Base-by-base conservation (phyloP, 129 eudicot species). In the Escallonia rubra region DNA sequence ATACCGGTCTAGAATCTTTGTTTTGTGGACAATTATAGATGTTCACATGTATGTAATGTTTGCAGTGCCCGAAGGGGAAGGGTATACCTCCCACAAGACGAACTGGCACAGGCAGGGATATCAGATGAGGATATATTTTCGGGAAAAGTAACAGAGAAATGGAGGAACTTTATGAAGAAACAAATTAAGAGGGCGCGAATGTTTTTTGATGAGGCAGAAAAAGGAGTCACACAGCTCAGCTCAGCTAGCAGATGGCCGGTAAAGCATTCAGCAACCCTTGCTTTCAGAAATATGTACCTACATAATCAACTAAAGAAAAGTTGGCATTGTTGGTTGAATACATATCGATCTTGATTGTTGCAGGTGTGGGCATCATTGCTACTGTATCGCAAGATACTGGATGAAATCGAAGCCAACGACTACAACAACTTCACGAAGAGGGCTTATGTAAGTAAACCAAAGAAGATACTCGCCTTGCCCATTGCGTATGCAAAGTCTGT, bases 231-330 rank as follows among this genome's bases (percentile, higher is more conserved):
- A 53, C 90, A 94, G 65, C 96, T 94, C 62, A 90, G 92, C 76
- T 62, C 97, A 14, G 97, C 96, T 52, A 94, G 99, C 64, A 85
- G 99, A 90, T 94, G 97, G 99, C 99, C 99, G 0, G 99, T 94
- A 81, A 23, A 89, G 96, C 58, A 59, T 4, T 38, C 44, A 4
- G 13, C 54, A 45, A 12, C 40, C 61, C 41, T 44, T 13, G 57
- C n/a, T 7, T 52, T 7, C 12, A 23, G 34, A 23, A 23, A 23
- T 23, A 23, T 23, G 34, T 0, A 23, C 34, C 34, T 23, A 23
- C 34, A 23, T 23, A 23, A 23, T 23, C 34, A 46, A 46, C 50
- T 9, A 46, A 46, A 46, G 50, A 46, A 9, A 46, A 46, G 6
- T 46, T 46, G 50, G 50, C 5, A 8, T 13, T 54, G 13, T n/a